Base-by-base conservation (phyloP, 345 rosid species). In the Syzygium aqueum region DNA sequence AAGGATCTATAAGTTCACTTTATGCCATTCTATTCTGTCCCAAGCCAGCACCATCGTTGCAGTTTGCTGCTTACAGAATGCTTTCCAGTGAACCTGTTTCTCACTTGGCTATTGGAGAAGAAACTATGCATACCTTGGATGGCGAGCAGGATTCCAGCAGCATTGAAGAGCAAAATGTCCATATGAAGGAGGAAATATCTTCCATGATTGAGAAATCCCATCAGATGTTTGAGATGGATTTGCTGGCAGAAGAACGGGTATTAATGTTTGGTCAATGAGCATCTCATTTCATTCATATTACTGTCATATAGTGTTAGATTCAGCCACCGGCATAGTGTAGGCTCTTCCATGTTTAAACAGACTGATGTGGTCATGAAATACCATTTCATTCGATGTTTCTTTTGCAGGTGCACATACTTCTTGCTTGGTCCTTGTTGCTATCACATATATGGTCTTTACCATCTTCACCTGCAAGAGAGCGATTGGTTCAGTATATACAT, bases 401-500 rank as follows among this genome's bases (percentile, higher is more conserved):
- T 83, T 88, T 86, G 90, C 95, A 97, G 99, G 96, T 96, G 67
- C 93, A 94, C 85, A 82, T 95, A 65, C 94, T 94, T 91, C 94
- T 97, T 87, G 94, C 96, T 33, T 97, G 99, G 99, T 93, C 98
- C 77, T 90, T 97, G 92, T 89, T 97, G 89, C 93, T 97, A 50
- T 94, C 99, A n/a, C 92, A 95, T 91, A 91, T 97, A 77, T 90
- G 90, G 86, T 94, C 94, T 59, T 91, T 96, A 86, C 96, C 99
- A 77, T 87, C 95, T 57, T 91, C 88, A 77, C 90, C 99, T 86
- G 90, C 86, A 88, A 95, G 96, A 92, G 98, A 94, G 89, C 91
- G 90, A 90, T 88, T 97, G 92, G 96, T 95, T 88, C 98, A 95
- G 90, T 92, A 95, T 89, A 92, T 97, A 78, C 96, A 95, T 89